A percentile compares a stretch with the other conserved stretches of the same genome.
Evolutionary conservation across 2,329 filamentous ascomycete genomes (phyloP).

Genomic region (Byssoonygena ceratinophila): DNA sequence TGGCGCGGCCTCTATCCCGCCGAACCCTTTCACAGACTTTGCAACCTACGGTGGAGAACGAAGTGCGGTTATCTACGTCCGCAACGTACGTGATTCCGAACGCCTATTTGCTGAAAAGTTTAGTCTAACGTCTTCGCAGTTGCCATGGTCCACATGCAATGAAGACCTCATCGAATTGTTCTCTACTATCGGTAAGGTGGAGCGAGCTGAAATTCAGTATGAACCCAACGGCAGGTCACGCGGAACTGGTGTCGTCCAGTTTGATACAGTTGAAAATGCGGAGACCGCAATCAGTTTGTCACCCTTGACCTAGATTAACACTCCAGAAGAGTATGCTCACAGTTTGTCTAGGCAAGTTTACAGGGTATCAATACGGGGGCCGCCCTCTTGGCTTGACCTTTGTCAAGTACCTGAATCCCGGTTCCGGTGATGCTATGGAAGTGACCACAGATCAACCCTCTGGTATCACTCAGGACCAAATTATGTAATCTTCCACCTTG

Average conservation of each 20-base stretch:
- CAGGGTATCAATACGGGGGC: conserved; percentile 92
- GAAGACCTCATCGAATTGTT: conserved; percentile 95
- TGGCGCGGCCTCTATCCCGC: conserved; percentile 42
- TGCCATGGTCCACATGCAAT: conserved; percentile 98
- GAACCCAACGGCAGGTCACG: conserved; percentile 91
- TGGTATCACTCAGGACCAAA: conserved; percentile 90
- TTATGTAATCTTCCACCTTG: conserved; percentile 58
- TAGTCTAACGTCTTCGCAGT: conserved; percentile 43
- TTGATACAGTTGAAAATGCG: conserved; percentile 70
- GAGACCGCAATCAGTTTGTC: conserved; percentile 71
- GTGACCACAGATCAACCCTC: conserved; percentile 45
- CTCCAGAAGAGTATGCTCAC: conserved; percentile 20
- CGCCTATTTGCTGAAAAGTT: conserved; percentile 9
- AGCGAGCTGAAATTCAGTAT: conserved; percentile 98
- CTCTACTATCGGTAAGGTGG: conserved; percentile 94
- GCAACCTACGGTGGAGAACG: conserved; percentile 78
- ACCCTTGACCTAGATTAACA: background rate
- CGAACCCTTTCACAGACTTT: conserved; percentile 90
- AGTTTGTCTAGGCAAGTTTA: conserved; percentile 63
- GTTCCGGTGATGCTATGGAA: conserved; percentile 66
- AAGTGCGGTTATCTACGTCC: conserved; percentile 80
- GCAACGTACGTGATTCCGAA: conserved; percentile 61
- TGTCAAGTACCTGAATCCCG: conserved; percentile 76
- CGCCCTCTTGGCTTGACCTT: conserved; percentile 86
- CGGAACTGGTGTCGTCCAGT: conserved; percentile 92